A percentile compares a stretch with the other conserved stretches of the same genome.
These are phyloP conservation scores for Populus hybrid DNA, from an alignment of 441 rosid species.

Conservation along the genomic window DNA sequence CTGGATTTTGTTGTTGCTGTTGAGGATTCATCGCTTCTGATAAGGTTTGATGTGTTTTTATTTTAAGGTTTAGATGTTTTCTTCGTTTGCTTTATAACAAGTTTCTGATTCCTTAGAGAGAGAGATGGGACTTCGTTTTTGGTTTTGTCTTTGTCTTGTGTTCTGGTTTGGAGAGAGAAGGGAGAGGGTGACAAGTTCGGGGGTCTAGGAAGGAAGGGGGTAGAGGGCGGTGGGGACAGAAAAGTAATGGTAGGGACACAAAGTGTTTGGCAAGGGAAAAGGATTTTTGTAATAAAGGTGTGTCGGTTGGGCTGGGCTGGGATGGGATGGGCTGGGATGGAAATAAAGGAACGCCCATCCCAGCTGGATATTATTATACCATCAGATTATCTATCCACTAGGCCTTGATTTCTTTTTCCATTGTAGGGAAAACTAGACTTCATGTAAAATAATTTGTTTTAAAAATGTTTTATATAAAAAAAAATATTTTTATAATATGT, in stretches of 20 bases:
- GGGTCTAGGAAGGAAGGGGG: background rate
- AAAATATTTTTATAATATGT: too few species aligned
- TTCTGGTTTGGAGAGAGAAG: background rate
- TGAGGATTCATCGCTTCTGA: background rate
- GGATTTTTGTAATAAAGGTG: background rate
- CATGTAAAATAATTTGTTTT: too few species aligned
- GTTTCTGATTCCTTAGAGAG: background rate
- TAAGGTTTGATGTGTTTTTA: background rate
- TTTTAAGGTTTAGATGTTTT: background rate
- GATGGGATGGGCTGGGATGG: background rate
- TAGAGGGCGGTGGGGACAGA: background rate
- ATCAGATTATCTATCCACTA: too few species aligned
- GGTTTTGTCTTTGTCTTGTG: background rate
- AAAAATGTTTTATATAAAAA: too few species aligned
- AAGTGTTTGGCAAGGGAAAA: background rate
- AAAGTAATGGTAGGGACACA: background rate
- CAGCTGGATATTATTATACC: background rate
- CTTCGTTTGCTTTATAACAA: background rate
- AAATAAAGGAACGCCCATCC: background rate
- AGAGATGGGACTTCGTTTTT: background rate
- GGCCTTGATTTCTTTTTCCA: too few species aligned
- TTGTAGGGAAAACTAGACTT: too few species aligned
- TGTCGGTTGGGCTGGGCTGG: background rate
- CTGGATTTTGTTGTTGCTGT: slow-evolving; percentile 14
- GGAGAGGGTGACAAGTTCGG: background rate